Base-by-base conservation (phyloP, 2,329 filamentous ascomycete genomes). In the Penicillium sp. region DNA sequence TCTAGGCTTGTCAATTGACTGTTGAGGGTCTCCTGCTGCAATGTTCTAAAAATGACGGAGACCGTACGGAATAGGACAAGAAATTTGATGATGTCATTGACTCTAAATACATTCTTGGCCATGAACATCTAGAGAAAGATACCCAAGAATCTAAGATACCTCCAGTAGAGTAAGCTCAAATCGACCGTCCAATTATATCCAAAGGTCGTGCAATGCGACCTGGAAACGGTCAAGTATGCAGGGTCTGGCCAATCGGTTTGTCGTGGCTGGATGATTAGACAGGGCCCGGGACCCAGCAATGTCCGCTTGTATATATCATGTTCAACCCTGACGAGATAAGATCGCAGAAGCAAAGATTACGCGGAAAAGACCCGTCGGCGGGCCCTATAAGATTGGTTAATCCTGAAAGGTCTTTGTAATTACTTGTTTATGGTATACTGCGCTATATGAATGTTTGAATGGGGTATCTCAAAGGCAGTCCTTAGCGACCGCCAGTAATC, bases 11-110 rank as follows among this genome's bases (percentile, higher is more conserved):
- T 45, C 42, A 22, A 45, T 45, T 45, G 42, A 41, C n/a, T 39
- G 14, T 17, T n/a, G 31, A 31, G 31, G 31, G 31, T 39, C 38
- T 22, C 10, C 11, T 17, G 15, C 39, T 22, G 17, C 7, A 42
- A 5, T 20, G 11, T 20, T 3, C 5, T 15, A n/a, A 25, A 8
- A 37, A 37, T 25, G n/a, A 22, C 5, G 31, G 10, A 22, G 11
- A n/a, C 22, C 48, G 8, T 37, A 35, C 17, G 8, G 8, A 31
- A 6, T 10, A 50, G 14, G n/a, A 37, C 12, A 38, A 10, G 25
- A 3, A 35, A 37, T 17, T 37, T 35, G 42, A 54, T 60, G 62
- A 62, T 56, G 54, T 64, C 62, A 64, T 64, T 43, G 57, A 58
- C 52, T 59, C 17, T n/a, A 14, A 25, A 34, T n/a, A 37, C 53